Base-by-base conservation (phyloP, 768 basidiomycete species). In the Imleria badia region DNA sequence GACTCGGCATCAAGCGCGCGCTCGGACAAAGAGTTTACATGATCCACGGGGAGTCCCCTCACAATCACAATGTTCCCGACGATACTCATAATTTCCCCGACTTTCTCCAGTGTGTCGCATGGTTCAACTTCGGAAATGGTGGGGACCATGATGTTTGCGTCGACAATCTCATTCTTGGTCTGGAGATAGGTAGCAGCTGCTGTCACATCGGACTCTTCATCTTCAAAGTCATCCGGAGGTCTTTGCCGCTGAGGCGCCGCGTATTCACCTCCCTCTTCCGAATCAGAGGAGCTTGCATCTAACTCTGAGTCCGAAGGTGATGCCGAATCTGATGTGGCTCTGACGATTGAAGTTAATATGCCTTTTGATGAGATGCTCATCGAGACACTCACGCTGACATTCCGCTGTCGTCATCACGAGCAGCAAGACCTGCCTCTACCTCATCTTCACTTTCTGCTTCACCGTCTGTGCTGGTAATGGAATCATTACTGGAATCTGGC, bases 1-100 rank as follows among this genome's bases (percentile, higher is more conserved):
- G 93, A 95, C 30, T 95, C 96, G 42, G 84, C 86, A 70, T 98
- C 95, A 39, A 98, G 77, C 38, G 90, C 84, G 33, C 77, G 78
- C 58, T 84, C 81, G 48, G 80, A 82, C 3, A 78, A 78, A 46
- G 78, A 73, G 52, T 73, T 75, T 6, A 72, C 63, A 51, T 69
- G 60, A 17, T 75, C 73, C 36, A 78, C 78, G 0, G 79, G 69
- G 13, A 78, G 59, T 22, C 91, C 93, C 56, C 78, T 83, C 43
- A 96, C 76, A 50, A 94, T 87, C 45, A 85, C 89, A 31, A 85
- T 79, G 36, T 81, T 82, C 59, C 83, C 85, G 38, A 94, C 74
- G 51, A 94, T 80, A 56, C 78, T 87, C 78, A 85, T 82, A 26
- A 96, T 75, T 58, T 91, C 85, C 48, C 93, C 93, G 3, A 91